These are phyloP conservation scores for Jatropha curcas DNA, from an alignment of 345 rosid species.

Conservation along the genomic window DNA sequence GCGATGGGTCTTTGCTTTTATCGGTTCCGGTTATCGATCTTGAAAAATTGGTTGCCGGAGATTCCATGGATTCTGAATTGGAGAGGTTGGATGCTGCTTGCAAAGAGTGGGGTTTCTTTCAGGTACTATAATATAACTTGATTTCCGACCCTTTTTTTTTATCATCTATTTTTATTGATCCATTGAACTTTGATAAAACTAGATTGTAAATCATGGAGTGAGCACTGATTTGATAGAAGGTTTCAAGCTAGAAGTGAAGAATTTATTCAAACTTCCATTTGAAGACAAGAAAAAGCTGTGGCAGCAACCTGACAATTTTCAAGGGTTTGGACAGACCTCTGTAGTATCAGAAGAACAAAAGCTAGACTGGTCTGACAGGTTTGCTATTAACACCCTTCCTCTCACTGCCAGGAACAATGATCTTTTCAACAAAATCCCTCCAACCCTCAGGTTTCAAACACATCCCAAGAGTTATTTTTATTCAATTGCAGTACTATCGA, in stretches of 20 bases:
- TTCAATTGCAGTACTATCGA: background rate
- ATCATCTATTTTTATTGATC: no score
- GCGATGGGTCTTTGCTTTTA: conserved; percentile 3
- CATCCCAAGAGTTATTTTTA: background rate
- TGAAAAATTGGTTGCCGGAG: conserved; percentile 23
- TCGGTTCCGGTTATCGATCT: conserved; percentile 45
- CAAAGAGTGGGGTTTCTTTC: conserved; percentile 49
- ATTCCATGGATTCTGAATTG: conserved; percentile 27
- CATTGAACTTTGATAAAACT: background rate
- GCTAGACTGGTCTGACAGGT: conserved; percentile 61
- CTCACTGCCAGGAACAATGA: conserved; percentile 25
- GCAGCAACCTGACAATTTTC: conserved; percentile 47
- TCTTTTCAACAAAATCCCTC: conserved; percentile 44
- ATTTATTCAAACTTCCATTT: conserved; percentile 45
- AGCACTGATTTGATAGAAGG: conserved; percentile 36
- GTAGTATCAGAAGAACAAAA: conserved; percentile 56
- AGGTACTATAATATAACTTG: conserved; percentile 25
- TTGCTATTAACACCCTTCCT: conserved; percentile 42
- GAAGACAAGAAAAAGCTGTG: conserved; percentile 50
- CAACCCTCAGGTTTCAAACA: conserved; percentile 34
- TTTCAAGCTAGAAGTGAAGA: conserved; percentile 34
- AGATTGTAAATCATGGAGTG: conserved; percentile 47
- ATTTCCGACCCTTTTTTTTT: no score
- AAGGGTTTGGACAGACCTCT: conserved; percentile 55
- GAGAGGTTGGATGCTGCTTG: conserved; percentile 40